Evolutionary conservation across 768 basidiomycete genomes (phyloP), one percentile per base, ranked within the genome.

Genomic region (Goffeauzyma gilvescens): DNA sequence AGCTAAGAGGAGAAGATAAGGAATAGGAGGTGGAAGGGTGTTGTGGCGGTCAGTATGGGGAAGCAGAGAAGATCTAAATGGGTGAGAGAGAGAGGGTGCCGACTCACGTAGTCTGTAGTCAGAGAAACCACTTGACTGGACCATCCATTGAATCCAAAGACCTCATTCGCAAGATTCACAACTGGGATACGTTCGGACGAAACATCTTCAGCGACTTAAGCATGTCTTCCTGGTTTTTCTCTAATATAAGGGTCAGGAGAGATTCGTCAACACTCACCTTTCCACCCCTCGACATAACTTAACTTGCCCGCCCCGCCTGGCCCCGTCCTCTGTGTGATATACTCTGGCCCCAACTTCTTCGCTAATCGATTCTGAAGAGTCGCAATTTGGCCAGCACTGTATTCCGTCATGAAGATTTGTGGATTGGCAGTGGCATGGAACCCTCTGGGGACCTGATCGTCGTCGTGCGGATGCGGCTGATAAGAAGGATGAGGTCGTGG

Each of bases 141-240:
- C 89, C 86, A 89, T 20, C 89, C 93, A 50, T 96, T 85, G 69
- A 86, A 95, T 1, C 90, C 90, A 65, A 98, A 96, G 32, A 96
- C 81, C 50, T 98, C 90, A 60, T 98, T 98, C 2, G 90, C 93
- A 18, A 98, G 71, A 57, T 89, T 90, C 63, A 98, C 93, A 27
- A 87, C 78, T 65, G 45, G 17, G 18, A 46, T 34, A 27, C 18
- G 13, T 33, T n/a, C n/a, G n/a, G n/a, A n/a, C n/a, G n/a, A n/a
- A n/a, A n/a, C n/a, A n/a, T n/a, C n/a, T n/a, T n/a, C n/a, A n/a
- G n/a, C n/a, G n/a, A n/a, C n/a, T n/a, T n/a, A n/a, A n/a, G n/a
- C n/a, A n/a, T n/a, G n/a, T n/a, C n/a, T n/a, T n/a, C n/a, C n/a
- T n/a, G n/a, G n/a, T n/a, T n/a, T n/a, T n/a, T n/a, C n/a, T n/a